Evolutionary conservation across 305 asterid species (phyloP).

Genomic region (Fraxinus albicans): DNA sequence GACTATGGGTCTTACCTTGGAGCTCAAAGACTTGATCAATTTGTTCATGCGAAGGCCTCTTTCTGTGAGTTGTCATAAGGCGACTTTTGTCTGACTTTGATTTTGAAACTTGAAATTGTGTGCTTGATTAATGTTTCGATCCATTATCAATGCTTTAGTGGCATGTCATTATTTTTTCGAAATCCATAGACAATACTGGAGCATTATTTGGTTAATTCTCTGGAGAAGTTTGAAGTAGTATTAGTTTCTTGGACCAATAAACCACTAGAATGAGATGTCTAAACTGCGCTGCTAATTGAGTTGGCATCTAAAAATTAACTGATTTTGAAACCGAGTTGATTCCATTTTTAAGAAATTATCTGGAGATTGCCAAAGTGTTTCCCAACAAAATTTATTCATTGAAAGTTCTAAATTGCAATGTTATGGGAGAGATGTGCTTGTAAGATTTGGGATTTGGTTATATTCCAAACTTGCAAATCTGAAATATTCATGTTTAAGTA

Average conservation of each 20-base stretch:
- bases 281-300: neutral
- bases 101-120: neutral
- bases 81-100: neutral
- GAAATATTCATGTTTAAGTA: neutral
- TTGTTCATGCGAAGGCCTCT: conserved; percentile 69
- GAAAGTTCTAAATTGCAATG: neutral
- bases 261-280: neutral
- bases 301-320: neutral
- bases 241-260: neutral
- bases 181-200: neutral
- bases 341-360: too few species aligned
- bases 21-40: conserved; percentile 65
- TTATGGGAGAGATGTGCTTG: neutral
- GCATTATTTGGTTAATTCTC: neutral
- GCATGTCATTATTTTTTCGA: neutral
- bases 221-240: neutral
- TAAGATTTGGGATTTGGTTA: neutral
- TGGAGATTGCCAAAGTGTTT: neutral
- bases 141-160: neutral
- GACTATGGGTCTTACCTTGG: conserved; percentile 86
- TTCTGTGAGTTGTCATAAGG: conserved; percentile 52
- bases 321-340: neutral
- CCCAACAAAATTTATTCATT: neutral
- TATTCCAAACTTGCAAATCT: neutral
- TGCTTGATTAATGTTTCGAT: neutral